Evolutionary conservation across 805 yeast species (phyloP), one percentile per base, ranked within the genome.

Genomic region (Candida silvatica): DNA sequence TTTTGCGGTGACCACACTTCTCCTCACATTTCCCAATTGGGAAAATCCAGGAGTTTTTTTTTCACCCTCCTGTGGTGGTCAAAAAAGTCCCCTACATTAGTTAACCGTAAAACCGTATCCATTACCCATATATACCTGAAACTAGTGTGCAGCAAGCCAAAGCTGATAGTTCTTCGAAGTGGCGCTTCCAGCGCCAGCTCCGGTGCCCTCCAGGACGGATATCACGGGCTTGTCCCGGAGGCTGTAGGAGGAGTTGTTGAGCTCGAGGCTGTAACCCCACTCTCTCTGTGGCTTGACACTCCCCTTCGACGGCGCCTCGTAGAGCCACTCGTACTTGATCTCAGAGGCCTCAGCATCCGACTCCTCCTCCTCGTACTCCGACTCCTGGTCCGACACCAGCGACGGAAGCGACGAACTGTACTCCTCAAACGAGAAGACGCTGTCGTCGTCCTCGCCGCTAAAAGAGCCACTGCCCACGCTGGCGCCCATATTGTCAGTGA

Each of bases 401-500:
- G 53, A 48, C 11, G 54, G 53, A 23, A 50, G 27, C 5, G 54
- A 48, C 26, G 38, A 19, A 12, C 31, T 33, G 37, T 47, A 49
- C 3, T 45, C 51, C 28, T 51, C 53, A 8, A 48, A 35, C 18
- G 38, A 39, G 34, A 49, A 48, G 17, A 46, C 38, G 27, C 39
- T 45, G 18, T 41, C 48, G 9, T 42, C 47, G 3, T 41, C 46
- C 6, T 41, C 38, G 4, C 31, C 17, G 7, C 9, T 20, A n/a
- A n/a, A n/a, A n/a, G 15, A 29, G 24, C 14, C 37, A 29, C n/a
- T n/a, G n/a, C n/a, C n/a, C n/a, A n/a, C n/a, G n/a, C n/a, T n/a
- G n/a, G n/a, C n/a, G n/a, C n/a, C n/a, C n/a, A n/a, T n/a, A n/a
- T n/a, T n/a, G n/a, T n/a, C n/a, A n/a, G n/a, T n/a, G n/a, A n/a